These are phyloP conservation scores for Mucor ambiguus DNA, from an alignment of 371 early-diverging fungal species.

Conservation along the genomic window DNA sequence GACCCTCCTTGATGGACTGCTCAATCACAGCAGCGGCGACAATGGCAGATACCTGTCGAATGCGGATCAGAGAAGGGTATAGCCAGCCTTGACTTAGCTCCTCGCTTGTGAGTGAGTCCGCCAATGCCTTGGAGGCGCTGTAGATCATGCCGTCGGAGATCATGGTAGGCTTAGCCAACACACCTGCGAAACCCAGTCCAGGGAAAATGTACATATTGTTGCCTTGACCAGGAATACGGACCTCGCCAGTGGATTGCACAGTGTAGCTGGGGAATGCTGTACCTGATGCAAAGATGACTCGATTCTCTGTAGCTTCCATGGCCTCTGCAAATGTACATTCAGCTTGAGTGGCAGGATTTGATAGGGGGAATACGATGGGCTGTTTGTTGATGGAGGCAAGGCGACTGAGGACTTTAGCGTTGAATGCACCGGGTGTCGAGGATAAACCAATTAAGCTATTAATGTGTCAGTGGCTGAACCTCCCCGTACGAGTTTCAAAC, in stretches of 20 bases:
- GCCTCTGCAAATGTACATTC: conserved; percentile 93
- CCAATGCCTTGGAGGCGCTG: conserved; percentile 75
- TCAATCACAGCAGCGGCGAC: conserved; percentile 78
- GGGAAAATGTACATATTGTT: conserved; percentile 95
- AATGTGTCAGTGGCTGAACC: background rate
- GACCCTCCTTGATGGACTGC: conserved; percentile 62
- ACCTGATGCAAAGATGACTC: conserved; percentile 95
- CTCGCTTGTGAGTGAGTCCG: conserved; percentile 68
- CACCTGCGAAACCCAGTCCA: conserved; percentile 85
- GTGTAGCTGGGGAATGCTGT: conserved; percentile 87
- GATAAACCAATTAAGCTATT: conserved; percentile 79
- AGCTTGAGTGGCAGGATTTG: conserved; percentile 86
- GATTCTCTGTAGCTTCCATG: conserved; percentile 77
- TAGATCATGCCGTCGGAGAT: conserved; percentile 86
- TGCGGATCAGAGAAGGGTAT: conserved; percentile 83
- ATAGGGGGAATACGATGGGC: conserved; percentile 93
- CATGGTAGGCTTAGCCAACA: conserved; percentile 62
- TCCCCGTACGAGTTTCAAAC: background rate
- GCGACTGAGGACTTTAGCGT: conserved; percentile 54
- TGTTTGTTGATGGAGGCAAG: conserved; percentile 75
- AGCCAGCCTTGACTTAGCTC: conserved; percentile 69
- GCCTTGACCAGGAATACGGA: conserved; percentile 81
- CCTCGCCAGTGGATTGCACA: conserved; percentile 58
- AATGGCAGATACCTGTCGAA: conserved; percentile 76
- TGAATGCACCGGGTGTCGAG: conserved; percentile 77